Evolutionary conservation across 1,284 basidiomycete species (phyloP).

Genomic region (Boletus semigastroideus): DNA sequence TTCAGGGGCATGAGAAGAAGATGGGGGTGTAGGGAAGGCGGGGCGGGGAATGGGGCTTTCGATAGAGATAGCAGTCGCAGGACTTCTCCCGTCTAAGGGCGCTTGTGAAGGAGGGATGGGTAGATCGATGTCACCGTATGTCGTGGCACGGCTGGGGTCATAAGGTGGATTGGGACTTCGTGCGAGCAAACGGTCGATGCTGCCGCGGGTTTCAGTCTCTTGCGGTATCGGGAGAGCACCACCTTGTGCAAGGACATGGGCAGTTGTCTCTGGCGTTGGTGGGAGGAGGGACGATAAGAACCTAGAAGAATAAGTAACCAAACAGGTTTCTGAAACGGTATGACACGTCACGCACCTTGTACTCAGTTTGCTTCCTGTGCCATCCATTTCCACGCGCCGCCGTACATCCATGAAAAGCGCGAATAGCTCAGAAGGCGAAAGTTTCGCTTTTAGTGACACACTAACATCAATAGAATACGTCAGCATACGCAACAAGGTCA

Average conservation of each 20-base stretch:
- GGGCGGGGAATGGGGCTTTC: constrained; percentile 11
- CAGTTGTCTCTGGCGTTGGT: constrained; percentile 62
- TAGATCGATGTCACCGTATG: neutral
- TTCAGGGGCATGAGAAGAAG: constrained; percentile 20
- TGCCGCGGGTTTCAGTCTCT: constrained; percentile 5
- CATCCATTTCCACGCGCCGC: constrained; percentile 68
- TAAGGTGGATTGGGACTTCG: neutral
- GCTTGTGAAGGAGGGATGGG: neutral
- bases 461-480: constrained; percentile 36
- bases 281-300: constrained; percentile 77
- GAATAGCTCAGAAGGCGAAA: constrained; percentile 68
- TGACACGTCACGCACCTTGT: constrained; percentile 15
- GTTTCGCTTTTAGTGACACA: constrained; percentile 75
- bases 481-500: constrained; percentile 7
- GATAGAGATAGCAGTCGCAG: constrained; percentile 19
- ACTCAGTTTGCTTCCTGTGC: constrained; percentile 54
- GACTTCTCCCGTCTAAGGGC: constrained; percentile 5
- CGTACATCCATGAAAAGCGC: constrained; percentile 70
- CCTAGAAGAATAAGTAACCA: constrained; percentile 36
- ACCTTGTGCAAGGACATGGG: constrained; percentile 67
- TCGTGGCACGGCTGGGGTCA: constrained; percentile 5
- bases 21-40: constrained; percentile 25
- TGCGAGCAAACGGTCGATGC: neutral
- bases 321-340: neutral
- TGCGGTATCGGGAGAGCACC: constrained; percentile 43